These are phyloP conservation scores for Boletus rubroflammeus DNA, from an alignment of 768 basidiomycete species.

Conservation along the genomic window DNA sequence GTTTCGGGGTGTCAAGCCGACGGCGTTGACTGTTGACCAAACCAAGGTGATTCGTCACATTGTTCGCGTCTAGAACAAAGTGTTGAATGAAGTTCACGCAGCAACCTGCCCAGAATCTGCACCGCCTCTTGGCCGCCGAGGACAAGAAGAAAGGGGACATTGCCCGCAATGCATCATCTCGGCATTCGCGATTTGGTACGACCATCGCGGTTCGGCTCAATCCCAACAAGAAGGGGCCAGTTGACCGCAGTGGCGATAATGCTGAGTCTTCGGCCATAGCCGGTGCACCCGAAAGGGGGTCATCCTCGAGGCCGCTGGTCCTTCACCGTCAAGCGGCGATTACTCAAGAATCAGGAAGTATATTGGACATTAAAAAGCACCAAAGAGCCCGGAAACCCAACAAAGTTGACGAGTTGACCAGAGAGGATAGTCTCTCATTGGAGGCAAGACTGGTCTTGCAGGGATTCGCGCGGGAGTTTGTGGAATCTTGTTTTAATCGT, in stretches of 20 bases:
- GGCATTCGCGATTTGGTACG: constrained; percentile 96
- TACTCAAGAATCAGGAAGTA: constrained; percentile 57
- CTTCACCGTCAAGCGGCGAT: constrained; percentile 86
- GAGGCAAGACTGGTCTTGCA: constrained; percentile 67
- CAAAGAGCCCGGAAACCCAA: constrained; percentile 55
- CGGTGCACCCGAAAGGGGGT: constrained; percentile 17
- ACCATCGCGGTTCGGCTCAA: constrained; percentile 81
- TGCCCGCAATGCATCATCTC: constrained; percentile 57
- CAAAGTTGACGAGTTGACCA: constrained; percentile 62
- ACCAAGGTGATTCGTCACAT: constrained; percentile 46
- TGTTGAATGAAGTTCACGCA: constrained; percentile 29
- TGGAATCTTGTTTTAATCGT: constrained; percentile 89
- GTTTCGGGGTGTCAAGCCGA: constrained; percentile 75
- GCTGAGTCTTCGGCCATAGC: constrained; percentile 21
- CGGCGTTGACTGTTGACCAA: constrained; percentile 55
- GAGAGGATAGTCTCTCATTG: constrained; percentile 62
- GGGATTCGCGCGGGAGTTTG: constrained; percentile 64
- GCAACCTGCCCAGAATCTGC: constrained; percentile 68
- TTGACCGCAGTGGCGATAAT: constrained; percentile 18
- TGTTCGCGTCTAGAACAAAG: not conserved
- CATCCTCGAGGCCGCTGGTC: constrained; percentile 55
- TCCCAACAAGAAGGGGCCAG: constrained; percentile 43
- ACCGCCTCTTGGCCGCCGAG: constrained; percentile 76
- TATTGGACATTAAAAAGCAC: constrained; percentile 71
- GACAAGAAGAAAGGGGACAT: constrained; percentile 56